Evolutionary conservation across 805 yeast species (phyloP), one percentile per base, ranked within the genome.

Genomic region (Zygosaccharomyces rouxii): DNA sequence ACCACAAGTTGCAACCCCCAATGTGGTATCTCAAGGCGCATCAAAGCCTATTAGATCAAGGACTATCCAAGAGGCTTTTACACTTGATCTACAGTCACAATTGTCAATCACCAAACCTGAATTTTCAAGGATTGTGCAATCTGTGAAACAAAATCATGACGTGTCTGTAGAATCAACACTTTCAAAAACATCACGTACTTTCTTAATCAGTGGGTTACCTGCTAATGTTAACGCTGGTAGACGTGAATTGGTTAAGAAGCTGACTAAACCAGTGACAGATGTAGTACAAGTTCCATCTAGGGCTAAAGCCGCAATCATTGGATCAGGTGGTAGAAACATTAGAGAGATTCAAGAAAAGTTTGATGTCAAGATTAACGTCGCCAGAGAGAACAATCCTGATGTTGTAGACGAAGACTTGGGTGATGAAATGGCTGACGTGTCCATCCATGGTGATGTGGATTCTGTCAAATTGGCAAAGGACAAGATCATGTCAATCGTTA

Each of bases 81-180:
- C 87, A 43, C 76, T 90, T 59, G 83, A 79, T 58, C 76, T 79
- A 48, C 82, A 80, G 46, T 83, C 84, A 54, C 92, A 86, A 64
- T 67, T 81, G 62, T 75, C 78, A 46, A 75, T 84, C 25, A 67
- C 77, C 41, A 81, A 83, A 57, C 74, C 81, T 19, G 94, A 86
- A 56, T 79, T 86, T 52, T 75, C 83, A 58, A 83, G 83, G 62
- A 77, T 87, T 53, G 71, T 89, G 53, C 73, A 78, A 42, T 70
- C 77, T 42, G 77, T 87, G 59, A 84, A 84, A 68, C 70, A 79
- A 50, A 75, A 82, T 52, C 59, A 57, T 31, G 70, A 75, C 41
- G 86, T 89, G 47, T 79, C 80, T 52, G 80, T 89, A 53, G 96
- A 89, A 65, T 85, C 95, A 47, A 87, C 96, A 46, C 73, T 88